Percentiles rank a stretch among this genome's conserved stretches.
phyloP scores from a whole-genome alignment of 257 asterid species.

The Fraxinus quadrangulata region DNA sequence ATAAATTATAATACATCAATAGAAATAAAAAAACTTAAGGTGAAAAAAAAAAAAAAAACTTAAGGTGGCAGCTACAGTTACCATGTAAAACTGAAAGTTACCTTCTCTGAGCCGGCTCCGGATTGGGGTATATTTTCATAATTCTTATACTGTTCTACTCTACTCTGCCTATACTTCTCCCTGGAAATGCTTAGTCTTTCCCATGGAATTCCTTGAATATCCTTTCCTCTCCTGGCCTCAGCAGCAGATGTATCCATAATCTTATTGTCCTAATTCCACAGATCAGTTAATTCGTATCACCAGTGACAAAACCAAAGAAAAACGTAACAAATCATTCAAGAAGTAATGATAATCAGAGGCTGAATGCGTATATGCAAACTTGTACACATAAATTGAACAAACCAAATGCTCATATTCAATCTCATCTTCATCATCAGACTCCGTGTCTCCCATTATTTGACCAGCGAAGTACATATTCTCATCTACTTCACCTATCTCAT shows the following conservation, averaged over 20 bases:
- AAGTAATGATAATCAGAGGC: neutral
- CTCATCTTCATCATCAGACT: conserved; percentile 53
- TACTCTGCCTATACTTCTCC: conserved; percentile 59
- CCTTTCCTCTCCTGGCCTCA: conserved; percentile 65
- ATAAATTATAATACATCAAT: neutral
- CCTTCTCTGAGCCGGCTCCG: conserved; percentile 56
- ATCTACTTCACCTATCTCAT: conserved; percentile 53
- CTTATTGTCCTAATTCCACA: conserved; percentile 52
- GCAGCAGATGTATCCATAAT: conserved; percentile 60
- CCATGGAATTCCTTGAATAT: conserved; percentile 75
- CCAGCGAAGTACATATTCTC: conserved; percentile 54
- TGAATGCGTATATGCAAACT: neutral
- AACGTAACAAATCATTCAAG: neutral
- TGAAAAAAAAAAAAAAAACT: neutral
- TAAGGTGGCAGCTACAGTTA: conserved; percentile 4
- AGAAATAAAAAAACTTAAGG: neutral
- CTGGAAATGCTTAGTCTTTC: conserved; percentile 57
- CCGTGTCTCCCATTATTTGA: conserved; percentile 53
- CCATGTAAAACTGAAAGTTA: conserved; percentile 20
- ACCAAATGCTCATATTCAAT: conserved; percentile 58
- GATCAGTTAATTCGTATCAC: conserved; percentile 28
- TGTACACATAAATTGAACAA: conserved; percentile 23
- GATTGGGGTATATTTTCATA: conserved; percentile 57
- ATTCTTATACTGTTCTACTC: conserved; percentile 62
- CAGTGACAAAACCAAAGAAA: neutral